Evolutionary conservation across 2,329 filamentous ascomycete species (phyloP), one percentile per base, ranked within the genome.

Genomic region (Colletotrichum spinosum): DNA sequence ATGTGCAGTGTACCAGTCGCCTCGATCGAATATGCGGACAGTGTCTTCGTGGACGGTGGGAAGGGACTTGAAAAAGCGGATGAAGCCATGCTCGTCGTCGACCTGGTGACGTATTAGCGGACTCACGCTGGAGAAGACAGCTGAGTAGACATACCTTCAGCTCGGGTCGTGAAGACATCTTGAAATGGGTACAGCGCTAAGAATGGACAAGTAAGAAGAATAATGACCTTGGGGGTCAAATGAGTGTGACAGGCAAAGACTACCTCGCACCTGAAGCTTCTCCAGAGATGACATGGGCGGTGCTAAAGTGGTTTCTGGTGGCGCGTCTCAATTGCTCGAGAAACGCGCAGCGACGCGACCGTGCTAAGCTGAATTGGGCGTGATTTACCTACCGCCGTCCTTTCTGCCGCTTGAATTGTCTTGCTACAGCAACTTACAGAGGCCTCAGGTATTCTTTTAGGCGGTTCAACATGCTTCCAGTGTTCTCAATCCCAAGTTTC

Each of bases 71-170:
- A 97, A 99, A 81, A 94, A 97, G 71, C 91, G 93, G 81, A 98
- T 97, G 84, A 99, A 99, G 70, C 95, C 94, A 74, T 91, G 90
- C 83, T 99, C 96, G 76, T 99, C 96, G 74, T 99, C 97, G 76
- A 98, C 93, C 92, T 94, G 60, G 10, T 57, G 38, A 34, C 41
- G 33, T 17, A 35, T 60, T 55, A 52, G 55, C 53, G 4, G 6
- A 9, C 6, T 34, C 25, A 13, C 12, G 17, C 41, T 52, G 41
- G 2, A 59, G 71, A 15, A 46, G 68, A 50, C 34, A 48, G 57
- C 57, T 38, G 34, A 13, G 52, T 3, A 17, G 33, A 37, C 63
- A 45, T 65, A 90, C 90, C 86, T 91, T 92, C 55, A 92, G 77
- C 75, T 92, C 90, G 62, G 90, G 90, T 73, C 90, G 82, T 55